Percentiles rank a stretch among this genome's conserved stretches.
Evolutionary conservation across 1,139 yeast species (phyloP).

Genomic region (Nematodospora anomalae): DNA sequence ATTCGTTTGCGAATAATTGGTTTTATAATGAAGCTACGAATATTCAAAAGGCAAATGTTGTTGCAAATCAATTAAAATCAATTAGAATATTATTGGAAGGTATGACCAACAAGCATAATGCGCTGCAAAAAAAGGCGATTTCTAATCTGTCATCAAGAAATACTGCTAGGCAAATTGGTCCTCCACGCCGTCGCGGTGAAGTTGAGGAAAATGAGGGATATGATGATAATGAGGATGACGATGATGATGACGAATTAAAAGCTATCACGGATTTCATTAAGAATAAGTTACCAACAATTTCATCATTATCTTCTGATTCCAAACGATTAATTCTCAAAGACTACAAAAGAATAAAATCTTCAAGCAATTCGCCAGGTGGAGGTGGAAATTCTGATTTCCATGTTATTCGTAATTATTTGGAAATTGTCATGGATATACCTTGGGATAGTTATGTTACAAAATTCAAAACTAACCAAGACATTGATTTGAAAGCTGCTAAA

Average conservation of each 20-base stretch:
- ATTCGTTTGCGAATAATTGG: constrained; percentile 42
- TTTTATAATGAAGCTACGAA: constrained; percentile 51
- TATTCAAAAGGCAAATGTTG: constrained; percentile 56
- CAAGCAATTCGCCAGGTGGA: constrained; percentile 35
- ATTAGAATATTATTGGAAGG: constrained; percentile 57
- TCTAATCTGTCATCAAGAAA: background rate
- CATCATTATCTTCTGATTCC: constrained; percentile 48
- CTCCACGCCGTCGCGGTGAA: constrained; percentile 7
- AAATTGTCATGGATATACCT: constrained; percentile 68
- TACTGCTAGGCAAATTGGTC: background rate
- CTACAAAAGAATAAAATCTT: constrained; percentile 57
- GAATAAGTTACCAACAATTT: constrained; percentile 46
- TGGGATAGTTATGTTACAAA: constrained; percentile 49
- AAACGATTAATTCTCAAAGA: constrained; percentile 62
- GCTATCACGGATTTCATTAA: constrained; percentile 46
- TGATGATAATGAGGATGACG: constrained; percentile 35
- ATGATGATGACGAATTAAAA: constrained; percentile 46
- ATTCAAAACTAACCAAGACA: constrained; percentile 40
- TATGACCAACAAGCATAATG: constrained; percentile 31
- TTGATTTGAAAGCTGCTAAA: constrained; percentile 58
- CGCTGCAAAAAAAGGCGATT: constrained; percentile 3
- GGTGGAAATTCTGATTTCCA: constrained; percentile 74
- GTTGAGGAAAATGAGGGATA: constrained; percentile 15
- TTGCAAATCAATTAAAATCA: constrained; percentile 60
- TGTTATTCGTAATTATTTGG: constrained; percentile 69